Base-by-base conservation (phyloP, 2,329 filamentous ascomycete species). In the Arthrobotrys sphaeroides region DNA sequence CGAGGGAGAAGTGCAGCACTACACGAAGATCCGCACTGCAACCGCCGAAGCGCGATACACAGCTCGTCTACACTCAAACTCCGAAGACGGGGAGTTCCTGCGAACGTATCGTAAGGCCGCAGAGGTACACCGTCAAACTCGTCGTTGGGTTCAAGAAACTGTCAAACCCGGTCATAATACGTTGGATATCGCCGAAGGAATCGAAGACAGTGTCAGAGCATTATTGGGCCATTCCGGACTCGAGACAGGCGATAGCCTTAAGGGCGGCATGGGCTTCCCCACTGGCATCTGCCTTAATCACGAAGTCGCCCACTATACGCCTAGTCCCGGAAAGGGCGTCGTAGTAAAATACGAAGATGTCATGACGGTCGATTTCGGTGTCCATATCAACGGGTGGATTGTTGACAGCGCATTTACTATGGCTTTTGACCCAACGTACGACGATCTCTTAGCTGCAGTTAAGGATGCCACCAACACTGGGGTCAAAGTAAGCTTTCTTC, bases 221-320 rank as follows among this genome's bases (percentile, higher is more conserved):
- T 83, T 96, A 77, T 90, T 90, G 91, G 70, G 91, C 5, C 91
- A 96, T 81, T 85, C 87, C 78, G 93, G 92, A 6, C 83, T 95
- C 49, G 87, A 90, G 77, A 90, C 93, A 79, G 93, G 93, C 5
- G 92, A 96, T 80, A 90, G 89, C 65, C 84, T 94, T 78, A 88
- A 89, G 80, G 92, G 89, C 28, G 92, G 93, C 67, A 92, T 96
- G 88, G 93, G 91, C 3, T 96, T 96, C 84, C 70, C 93, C 3
- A 93, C 90, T 20, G 93, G 93, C 60, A 85, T 96, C 62, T 93
- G 90, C 81, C 86, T 95, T 79, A 94, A 96, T 84, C 89, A 95
- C 81, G 91, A 91, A 80, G 92, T 91, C 0, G 93, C 93, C 3
- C 93, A 96, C 83, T 96, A 91, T 83, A 94, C 90, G 5, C 93